Percentiles rank a stretch among this genome's conserved stretches.
Evolutionary conservation across 306 rosid genomes (phyloP).

Genomic region (Fragaria ananassa): DNA sequence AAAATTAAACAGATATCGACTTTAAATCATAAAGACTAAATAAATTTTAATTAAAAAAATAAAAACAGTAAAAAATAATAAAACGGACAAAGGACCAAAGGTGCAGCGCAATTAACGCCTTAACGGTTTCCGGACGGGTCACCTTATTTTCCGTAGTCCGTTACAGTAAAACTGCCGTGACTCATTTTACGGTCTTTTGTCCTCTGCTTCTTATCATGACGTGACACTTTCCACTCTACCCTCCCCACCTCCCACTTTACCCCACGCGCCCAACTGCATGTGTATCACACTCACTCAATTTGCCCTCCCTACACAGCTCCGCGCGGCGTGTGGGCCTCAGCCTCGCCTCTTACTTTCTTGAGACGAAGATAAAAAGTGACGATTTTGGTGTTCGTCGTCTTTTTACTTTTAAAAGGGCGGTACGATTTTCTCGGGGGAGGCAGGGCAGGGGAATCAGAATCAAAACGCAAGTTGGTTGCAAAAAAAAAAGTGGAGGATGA

Average conservation of each 20-base stretch:
- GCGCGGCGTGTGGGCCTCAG: background rate
- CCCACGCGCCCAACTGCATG: background rate
- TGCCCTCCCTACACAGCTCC: background rate
- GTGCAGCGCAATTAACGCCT: constrained; percentile 21
- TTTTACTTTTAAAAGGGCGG: background rate
- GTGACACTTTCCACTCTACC: constrained; percentile 7
- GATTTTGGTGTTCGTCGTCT: background rate
- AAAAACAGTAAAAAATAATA: background rate
- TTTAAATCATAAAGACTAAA: no score
- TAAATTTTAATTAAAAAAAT: no score
- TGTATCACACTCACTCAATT: background rate
- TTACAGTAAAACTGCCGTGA: constrained; percentile 29
- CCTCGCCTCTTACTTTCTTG: no score
- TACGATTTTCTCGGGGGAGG: background rate
- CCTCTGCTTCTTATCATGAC: background rate
- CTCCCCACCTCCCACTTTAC: background rate
- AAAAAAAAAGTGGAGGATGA: background rate
- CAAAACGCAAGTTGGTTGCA: background rate
- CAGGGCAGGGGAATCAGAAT: background rate
- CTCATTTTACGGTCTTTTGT: constrained; percentile 12
- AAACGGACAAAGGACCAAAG: background rate
- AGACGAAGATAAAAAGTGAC: constrained; percentile 6
- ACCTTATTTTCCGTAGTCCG: constrained; percentile 24
- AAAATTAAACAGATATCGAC: no score
- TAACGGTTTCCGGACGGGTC: constrained; percentile 19